Percentiles rank a stretch among this genome's conserved stretches.
These are phyloP conservation scores for Postia placenta DNA, from an alignment of 768 basidiomycete genomes.

Conservation along the genomic window DNA sequence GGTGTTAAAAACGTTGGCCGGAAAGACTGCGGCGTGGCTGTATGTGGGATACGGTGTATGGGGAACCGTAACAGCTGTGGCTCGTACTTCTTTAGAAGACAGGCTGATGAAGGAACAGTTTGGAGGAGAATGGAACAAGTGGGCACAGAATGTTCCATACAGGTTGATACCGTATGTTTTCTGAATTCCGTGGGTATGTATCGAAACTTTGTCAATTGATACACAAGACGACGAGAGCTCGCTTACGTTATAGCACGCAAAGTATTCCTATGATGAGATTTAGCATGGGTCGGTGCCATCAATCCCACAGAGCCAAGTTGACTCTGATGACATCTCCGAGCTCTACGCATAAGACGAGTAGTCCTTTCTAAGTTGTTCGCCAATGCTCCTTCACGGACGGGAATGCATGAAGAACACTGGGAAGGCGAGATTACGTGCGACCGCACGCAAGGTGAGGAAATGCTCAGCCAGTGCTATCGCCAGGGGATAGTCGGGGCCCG, in stretches of 20 bases:
- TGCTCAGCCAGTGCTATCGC: slow-evolving; percentile 29
- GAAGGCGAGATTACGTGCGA: slow-evolving; percentile 57
- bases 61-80: background rate
- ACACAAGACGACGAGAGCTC: no score
- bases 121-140: slow-evolving; percentile 14
- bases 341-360: no score
- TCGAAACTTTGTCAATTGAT: no score
- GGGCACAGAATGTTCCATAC: slow-evolving; percentile 5
- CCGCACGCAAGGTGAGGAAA: slow-evolving; percentile 55
- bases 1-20: slow-evolving; percentile 2
- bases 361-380: no score
- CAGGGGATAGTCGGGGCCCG: slow-evolving; percentile 49
- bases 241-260: no score
- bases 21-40: background rate
- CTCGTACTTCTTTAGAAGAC: slow-evolving; percentile 8
- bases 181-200: no score
- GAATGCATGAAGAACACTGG: slow-evolving; percentile 96
- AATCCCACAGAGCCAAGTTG: no score
- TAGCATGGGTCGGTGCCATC: no score
- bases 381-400: slow-evolving; percentile 62
- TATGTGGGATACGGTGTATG: background rate
- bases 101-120: slow-evolving; percentile 10
- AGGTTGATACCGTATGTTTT: background rate
- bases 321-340: no score
- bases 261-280: no score